Base-by-base conservation (phyloP, 169 alveolate genomes). In the Plasmodium inui region DNA sequence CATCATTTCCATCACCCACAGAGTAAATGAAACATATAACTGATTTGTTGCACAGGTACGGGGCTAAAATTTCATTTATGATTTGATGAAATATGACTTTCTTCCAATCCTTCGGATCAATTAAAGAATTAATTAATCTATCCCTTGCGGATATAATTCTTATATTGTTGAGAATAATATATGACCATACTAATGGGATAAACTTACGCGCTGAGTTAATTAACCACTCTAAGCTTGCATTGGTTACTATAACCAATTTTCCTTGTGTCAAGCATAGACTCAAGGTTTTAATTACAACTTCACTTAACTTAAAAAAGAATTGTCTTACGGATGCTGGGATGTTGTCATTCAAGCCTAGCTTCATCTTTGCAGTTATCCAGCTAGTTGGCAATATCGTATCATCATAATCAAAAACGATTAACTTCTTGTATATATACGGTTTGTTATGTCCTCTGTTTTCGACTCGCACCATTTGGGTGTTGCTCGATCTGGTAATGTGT, bases 1-100 rank as follows among this genome's bases (percentile, higher is more conserved):
- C 98, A 57, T 97, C 98, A 46, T 96, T 93, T 8, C 98, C 98
- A 82, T 97, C 98, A 28, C 98, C 98, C 53, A 97, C 97, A 50
- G 98, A 97, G 22, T 95, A 83, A n/a, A 97, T 95, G 34, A 96
- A 94, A 89, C 97, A 97, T 28, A 96, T 95, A 79, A 76, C 80
- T 28, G 93, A 90, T 2, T 96, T 96, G 46, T 92, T 85, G 55
- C 84, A 89, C 57, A 95, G 84, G 76, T 95, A 97, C 32, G 95
- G 95, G 32, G 95, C 92, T 94, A 97, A 95, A 12, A 84, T 83
- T 84, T 97, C 97, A 91, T 92, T 95, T 34, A 97, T 95, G 41
- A 96, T 71, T 70, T 97, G 98, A 30, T 92, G 95, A 80, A 97
- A 97, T 32, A 97, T 95, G 70, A 95, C 82, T 78, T 92, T 86